phyloP scores from a whole-genome alignment of 169 alveolate genomes.

The Plasmodium gallinaceum region DNA sequence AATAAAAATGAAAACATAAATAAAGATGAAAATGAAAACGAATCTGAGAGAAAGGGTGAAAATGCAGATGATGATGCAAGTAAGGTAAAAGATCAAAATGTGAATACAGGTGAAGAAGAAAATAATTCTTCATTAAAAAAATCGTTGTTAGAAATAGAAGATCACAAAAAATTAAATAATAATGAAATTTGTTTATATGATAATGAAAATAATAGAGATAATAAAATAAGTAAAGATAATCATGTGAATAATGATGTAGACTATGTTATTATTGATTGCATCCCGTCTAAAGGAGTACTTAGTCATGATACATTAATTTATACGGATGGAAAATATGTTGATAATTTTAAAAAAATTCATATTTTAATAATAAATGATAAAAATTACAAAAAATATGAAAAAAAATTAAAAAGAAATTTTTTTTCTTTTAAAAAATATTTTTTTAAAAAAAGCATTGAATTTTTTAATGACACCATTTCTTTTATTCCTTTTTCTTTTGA shows the following conservation, averaged over 20 bases:
- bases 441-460: constrained; percentile 49
- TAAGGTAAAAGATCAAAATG: not conserved
- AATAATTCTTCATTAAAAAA: not conserved
- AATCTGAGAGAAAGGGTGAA: not conserved
- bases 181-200: not conserved
- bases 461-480: constrained; percentile 59
- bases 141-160: not conserved
- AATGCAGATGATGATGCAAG: not conserved
- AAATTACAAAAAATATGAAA: constrained; percentile 57
- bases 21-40: not conserved
- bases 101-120: not conserved
- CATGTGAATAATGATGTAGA: not conserved
- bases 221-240: not conserved
- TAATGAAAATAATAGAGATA: not conserved
- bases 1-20: no score
- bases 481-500: constrained; percentile 44
- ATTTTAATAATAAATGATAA: constrained; percentile 55
- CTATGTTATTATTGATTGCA: constrained; percentile 45
- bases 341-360: constrained; percentile 50
- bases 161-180: not conserved
- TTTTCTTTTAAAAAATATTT: constrained; percentile 49
- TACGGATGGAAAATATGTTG: constrained; percentile 72
- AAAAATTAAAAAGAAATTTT: constrained; percentile 29
- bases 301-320: constrained; percentile 59
- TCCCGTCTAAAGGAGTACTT: constrained; percentile 45